Percentiles rank a stretch among this genome's conserved stretches.
These are phyloP conservation scores for Haplographium delicatum DNA, from an alignment of 495 filamentous ascomycete genomes.

Conservation along the genomic window DNA sequence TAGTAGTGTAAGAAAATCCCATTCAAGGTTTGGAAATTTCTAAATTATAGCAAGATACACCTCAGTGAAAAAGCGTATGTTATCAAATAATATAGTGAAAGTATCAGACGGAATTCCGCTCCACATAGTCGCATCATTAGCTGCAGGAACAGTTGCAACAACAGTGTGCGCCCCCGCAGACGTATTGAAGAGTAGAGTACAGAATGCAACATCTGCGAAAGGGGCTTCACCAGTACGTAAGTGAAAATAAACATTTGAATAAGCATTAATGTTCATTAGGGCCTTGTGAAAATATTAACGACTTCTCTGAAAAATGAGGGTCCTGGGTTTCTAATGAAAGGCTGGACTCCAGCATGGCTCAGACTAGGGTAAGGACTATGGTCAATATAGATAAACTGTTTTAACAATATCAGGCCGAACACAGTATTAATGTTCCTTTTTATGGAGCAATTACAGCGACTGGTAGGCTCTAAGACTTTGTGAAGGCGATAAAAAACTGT, in stretches of 20 bases:
- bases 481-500: neutral
- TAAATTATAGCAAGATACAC: conserved; percentile 23
- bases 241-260: neutral
- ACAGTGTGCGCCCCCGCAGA: conserved; percentile 36
- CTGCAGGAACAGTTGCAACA: conserved; percentile 35
- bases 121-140: conserved; percentile 31
- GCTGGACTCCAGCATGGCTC: conserved; percentile 38
- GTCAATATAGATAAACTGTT: neutral
- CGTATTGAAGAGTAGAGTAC: conserved; percentile 36
- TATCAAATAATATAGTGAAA: conserved; percentile 18
- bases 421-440: conserved; percentile 37
- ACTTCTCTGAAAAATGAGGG: conserved; percentile 30
- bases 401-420: conserved; percentile 27
- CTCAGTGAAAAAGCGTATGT: conserved; percentile 27
- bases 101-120: conserved; percentile 31
- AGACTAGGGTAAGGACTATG: conserved; percentile 28
- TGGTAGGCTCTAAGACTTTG: conserved; percentile 8
- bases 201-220: conserved; percentile 21
- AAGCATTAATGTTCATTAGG: neutral
- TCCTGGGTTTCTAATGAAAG: conserved; percentile 35
- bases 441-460: conserved; percentile 33
- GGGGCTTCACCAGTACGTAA: conserved; percentile 8
- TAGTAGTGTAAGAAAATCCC: conserved; percentile 27
- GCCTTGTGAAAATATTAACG: conserved; percentile 26
- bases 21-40: neutral